A percentile compares a stretch with the other conserved stretches of the same genome.
Evolutionary conservation across 2,329 filamentous ascomycete genomes (phyloP).

Genomic region (Sclerotiophoma versabilis): DNA sequence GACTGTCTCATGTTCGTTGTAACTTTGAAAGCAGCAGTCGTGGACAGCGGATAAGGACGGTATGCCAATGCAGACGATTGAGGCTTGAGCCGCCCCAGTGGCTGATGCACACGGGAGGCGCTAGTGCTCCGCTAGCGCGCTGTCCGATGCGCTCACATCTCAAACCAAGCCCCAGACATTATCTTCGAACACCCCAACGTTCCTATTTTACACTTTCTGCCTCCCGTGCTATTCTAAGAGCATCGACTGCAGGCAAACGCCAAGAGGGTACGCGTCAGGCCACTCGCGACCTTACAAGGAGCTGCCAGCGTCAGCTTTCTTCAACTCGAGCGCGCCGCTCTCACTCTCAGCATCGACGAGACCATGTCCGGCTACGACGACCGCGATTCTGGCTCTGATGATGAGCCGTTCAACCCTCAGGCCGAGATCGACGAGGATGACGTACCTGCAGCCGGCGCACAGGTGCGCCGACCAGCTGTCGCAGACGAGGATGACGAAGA

Average conservation of each 20-base stretch:
- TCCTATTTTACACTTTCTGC: background rate
- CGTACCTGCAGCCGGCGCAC: constrained; percentile 25
- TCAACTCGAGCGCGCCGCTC: constrained; percentile 14
- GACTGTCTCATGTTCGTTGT: background rate
- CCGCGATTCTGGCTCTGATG: constrained; percentile 57
- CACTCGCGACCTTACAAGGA: background rate
- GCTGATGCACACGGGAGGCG: constrained; percentile 10
- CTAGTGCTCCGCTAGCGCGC: constrained; percentile 26
- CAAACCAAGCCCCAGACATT: constrained; percentile 25
- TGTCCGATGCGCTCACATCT: constrained; percentile 22
- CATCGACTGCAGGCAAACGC: constrained; percentile 3
- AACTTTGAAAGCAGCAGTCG: background rate
- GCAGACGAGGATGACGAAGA: constrained; percentile 40
- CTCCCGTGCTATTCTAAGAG: background rate
- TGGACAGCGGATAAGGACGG: no score
- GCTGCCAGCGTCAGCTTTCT: constrained; percentile 14
- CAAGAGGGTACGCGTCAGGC: background rate
- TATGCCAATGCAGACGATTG: no score
- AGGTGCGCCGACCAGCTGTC: constrained; percentile 38
- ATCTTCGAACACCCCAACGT: background rate
- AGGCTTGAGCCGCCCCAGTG: background rate
- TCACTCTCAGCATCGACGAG: constrained; percentile 2
- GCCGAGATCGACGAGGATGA: constrained; percentile 73
- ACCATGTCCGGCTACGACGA: constrained; percentile 43
- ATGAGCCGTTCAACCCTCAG: constrained; percentile 89